Evolutionary conservation across 192 early-diverging fungal genomes (phyloP).

Genomic region (Tieghemiomyces parasiticus): DNA sequence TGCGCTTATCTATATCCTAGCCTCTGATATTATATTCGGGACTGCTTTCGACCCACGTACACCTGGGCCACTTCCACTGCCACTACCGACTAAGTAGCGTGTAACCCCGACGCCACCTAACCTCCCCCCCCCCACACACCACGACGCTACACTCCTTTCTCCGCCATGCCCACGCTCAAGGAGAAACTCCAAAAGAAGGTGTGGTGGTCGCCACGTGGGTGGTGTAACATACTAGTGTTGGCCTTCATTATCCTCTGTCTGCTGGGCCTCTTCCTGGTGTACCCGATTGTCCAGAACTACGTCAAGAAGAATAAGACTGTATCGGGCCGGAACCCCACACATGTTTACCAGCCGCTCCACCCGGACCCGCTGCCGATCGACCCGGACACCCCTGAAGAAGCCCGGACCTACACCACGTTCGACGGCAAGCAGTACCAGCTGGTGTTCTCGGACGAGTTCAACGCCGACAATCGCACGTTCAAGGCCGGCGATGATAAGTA

Average conservation of each 20-base stretch:
- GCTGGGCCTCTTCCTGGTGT: constrained; percentile 29
- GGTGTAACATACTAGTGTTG: constrained; percentile 31
- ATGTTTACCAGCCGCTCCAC: constrained; percentile 22
- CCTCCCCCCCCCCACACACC: no score
- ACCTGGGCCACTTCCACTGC: no score
- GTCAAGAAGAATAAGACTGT: constrained; percentile 17
- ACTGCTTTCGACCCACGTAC: no score
- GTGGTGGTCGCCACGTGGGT: constrained; percentile 30
- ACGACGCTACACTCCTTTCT: no score
- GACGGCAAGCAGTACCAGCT: constrained; percentile 30
- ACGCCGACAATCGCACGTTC: constrained; percentile 34
- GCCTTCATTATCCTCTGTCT: constrained; percentile 22
- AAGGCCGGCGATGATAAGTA: constrained; percentile 30
- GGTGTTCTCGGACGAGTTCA: constrained; percentile 45
- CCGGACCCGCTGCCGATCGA: constrained; percentile 26
- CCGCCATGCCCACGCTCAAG: background rate
- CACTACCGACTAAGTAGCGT: no score
- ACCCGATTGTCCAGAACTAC: constrained; percentile 28
- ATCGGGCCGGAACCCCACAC: constrained; percentile 13
- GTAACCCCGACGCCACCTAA: no score
- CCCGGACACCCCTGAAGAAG: constrained; percentile 22
- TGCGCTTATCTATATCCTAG: no score
- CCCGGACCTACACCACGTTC: constrained; percentile 19
- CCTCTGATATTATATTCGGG: no score
- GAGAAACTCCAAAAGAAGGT: constrained; percentile 15